Conservation (phyloP, 768 basidiomycete species). For the Daedaleopsis sinensis region DNA sequence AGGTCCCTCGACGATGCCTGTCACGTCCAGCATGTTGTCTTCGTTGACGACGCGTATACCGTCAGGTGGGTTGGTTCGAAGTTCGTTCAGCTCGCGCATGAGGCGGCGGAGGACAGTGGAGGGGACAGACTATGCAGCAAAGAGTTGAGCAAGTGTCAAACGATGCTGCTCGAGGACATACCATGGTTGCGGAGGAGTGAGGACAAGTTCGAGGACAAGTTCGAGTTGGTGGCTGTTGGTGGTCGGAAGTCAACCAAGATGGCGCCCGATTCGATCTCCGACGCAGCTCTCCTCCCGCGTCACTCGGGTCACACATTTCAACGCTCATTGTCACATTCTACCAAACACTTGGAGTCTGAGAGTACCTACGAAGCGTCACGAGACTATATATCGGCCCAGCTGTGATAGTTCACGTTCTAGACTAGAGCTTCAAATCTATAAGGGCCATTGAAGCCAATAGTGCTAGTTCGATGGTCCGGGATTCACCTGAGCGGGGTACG, state of each 20-base stretch:
- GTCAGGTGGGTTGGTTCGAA: constrained; percentile 84
- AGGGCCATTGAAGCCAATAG: no score
- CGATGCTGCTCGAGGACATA: not conserved
- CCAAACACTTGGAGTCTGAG: not conserved
- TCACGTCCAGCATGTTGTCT: constrained; percentile 86
- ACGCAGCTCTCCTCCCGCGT: not conserved
- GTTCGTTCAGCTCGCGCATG: constrained; percentile 82
- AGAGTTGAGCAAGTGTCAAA: not conserved
- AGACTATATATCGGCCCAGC: no score
- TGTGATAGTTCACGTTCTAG: no score
- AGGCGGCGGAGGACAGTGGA: constrained; percentile 78
- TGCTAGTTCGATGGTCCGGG: no score
- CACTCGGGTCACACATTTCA: not conserved
- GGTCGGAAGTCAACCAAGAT: constrained; percentile 26
- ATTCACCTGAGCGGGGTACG: no score
- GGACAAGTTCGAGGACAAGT: constrained; percentile 1
- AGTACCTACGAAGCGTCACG: no score
- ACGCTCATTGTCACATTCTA: not conserved
- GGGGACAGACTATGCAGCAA: constrained; percentile 40
- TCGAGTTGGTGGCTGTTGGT: constrained; percentile 23
- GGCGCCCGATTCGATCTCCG: constrained; percentile 28
- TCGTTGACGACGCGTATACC: constrained; percentile 91
- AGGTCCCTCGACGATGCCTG: constrained; percentile 88
- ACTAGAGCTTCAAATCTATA: no score
- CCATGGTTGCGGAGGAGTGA: constrained; percentile 8